Evolutionary conservation across 768 basidiomycete genomes (phyloP).

Genomic region (Kwoniella mangroviensis): DNA sequence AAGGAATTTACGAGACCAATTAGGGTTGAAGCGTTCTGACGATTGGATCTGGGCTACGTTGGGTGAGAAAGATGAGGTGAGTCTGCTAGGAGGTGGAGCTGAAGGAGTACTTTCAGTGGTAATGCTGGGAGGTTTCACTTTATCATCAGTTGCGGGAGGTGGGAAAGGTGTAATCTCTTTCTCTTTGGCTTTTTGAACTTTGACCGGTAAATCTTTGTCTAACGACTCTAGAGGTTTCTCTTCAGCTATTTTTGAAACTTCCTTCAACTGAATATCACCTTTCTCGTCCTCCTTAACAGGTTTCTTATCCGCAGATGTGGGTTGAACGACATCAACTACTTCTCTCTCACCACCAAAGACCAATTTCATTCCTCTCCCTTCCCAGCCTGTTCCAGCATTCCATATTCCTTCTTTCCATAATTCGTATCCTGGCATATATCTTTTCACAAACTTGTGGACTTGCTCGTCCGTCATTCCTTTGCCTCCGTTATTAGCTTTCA

Average conservation of each 20-base stretch:
- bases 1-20: slow-evolving; percentile 59
- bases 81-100: background rate
- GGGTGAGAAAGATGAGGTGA: background rate
- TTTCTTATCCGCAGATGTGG: background rate
- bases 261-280: slow-evolving; percentile 3
- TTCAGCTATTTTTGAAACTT: background rate
- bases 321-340: slow-evolving; percentile 14
- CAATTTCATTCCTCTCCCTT: slow-evolving; percentile 34
- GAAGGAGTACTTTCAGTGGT: background rate
- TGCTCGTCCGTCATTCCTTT: slow-evolving; percentile 85
- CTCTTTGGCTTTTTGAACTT: background rate
- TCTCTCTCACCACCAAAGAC: slow-evolving; percentile 35
- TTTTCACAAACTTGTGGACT: slow-evolving; percentile 77
- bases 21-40: slow-evolving; percentile 43
- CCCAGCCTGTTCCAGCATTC: slow-evolving; percentile 29
- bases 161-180: slow-evolving; percentile 15
- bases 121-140: background rate
- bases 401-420: slow-evolving; percentile 74
- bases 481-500: slow-evolving; percentile 86
- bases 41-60: background rate
- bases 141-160: background rate
- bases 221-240: background rate
- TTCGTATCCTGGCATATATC: slow-evolving; percentile 93
- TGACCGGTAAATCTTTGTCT: background rate
- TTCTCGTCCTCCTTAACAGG: slow-evolving; percentile 7